These are phyloP conservation scores for Tolypocladium tundrense DNA, from an alignment of 2,329 filamentous ascomycete genomes.

Conservation along the genomic window DNA sequence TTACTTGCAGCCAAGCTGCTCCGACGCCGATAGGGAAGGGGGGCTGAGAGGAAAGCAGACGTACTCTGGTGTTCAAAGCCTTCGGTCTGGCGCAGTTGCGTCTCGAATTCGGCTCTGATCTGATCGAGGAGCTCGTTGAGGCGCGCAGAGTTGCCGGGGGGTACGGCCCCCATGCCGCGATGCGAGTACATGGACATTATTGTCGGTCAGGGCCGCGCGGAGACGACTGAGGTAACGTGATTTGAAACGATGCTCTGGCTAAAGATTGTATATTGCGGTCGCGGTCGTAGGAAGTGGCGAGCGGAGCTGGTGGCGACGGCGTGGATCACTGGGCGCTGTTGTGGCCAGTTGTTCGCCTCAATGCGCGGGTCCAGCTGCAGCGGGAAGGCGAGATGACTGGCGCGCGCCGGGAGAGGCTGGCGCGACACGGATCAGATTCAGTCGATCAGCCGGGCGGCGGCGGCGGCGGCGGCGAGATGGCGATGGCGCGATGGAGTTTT, in stretches of 20 bases:
- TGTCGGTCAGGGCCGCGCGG: conserved; percentile 4
- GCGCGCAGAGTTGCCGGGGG: conserved; percentile 49
- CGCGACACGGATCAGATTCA: not conserved
- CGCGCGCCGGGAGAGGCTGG: not conserved
- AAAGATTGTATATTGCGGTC: not conserved
- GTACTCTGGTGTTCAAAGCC: conserved; percentile 91
- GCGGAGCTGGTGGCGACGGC: not conserved
- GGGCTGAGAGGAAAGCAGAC: conserved; percentile 18
- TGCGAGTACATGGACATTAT: conserved; percentile 79
- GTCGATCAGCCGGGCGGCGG: not conserved
- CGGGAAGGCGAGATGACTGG: not conserved
- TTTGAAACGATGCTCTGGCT: not conserved
- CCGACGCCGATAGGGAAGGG: not conserved
- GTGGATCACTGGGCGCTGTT: not conserved
- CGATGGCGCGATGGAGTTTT: not conserved
- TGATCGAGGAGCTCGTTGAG: conserved; percentile 88
- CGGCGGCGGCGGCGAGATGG: not conserved
- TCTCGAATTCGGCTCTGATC: conserved; percentile 84
- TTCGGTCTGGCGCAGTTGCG: conserved; percentile 67
- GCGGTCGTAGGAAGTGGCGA: not conserved
- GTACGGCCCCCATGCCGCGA: conserved; percentile 68
- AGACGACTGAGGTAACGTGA: not conserved
- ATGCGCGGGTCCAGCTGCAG: not conserved
- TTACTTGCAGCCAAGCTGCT: not conserved
- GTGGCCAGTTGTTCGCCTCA: not conserved